These are phyloP conservation scores for Venturia carpophila DNA, from an alignment of 2,329 filamentous ascomycete genomes.

Conservation along the genomic window DNA sequence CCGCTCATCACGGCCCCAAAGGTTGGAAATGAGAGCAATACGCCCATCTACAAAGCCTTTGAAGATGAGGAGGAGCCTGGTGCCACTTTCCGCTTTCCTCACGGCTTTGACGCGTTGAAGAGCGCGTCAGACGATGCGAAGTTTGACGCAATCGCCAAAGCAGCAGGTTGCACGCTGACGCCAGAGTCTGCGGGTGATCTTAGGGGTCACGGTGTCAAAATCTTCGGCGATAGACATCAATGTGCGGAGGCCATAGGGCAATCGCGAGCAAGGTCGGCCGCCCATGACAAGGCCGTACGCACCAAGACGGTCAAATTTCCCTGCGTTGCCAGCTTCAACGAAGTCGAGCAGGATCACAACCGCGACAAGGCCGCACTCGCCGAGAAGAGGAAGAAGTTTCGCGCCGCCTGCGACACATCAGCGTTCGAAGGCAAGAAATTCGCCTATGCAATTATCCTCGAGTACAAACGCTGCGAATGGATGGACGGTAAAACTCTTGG, in stretches of 20 bases:
- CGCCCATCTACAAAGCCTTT: not conserved
- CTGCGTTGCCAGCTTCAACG: not conserved
- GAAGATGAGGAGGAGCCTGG: not conserved
- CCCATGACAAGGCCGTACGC: not conserved
- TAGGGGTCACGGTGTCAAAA: not conserved
- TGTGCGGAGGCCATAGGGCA: not conserved
- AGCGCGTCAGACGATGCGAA: not conserved
- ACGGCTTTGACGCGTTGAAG: slow-evolving; percentile 2
- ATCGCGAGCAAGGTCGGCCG: not conserved
- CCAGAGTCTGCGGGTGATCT: not conserved
- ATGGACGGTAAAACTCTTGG: slow-evolving; percentile 12
- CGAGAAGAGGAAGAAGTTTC: not conserved
- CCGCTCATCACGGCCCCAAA: not conserved
- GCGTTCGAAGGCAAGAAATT: not conserved
- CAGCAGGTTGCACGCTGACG: not conserved
- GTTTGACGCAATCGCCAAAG: not conserved
- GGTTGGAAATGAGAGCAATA: not conserved
- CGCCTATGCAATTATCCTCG: not conserved
- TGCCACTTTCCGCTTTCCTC: slow-evolving; percentile 2
- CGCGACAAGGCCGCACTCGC: not conserved
- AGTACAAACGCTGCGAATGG: slow-evolving; percentile 3
- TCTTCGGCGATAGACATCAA: not conserved
- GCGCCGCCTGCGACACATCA: not conserved
- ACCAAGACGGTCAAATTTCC: not conserved
- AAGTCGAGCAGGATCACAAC: not conserved